phyloP scores from a whole-genome alignment of 768 basidiomycete genomes.

The Lanmaoa pseudosensibilis region DNA sequence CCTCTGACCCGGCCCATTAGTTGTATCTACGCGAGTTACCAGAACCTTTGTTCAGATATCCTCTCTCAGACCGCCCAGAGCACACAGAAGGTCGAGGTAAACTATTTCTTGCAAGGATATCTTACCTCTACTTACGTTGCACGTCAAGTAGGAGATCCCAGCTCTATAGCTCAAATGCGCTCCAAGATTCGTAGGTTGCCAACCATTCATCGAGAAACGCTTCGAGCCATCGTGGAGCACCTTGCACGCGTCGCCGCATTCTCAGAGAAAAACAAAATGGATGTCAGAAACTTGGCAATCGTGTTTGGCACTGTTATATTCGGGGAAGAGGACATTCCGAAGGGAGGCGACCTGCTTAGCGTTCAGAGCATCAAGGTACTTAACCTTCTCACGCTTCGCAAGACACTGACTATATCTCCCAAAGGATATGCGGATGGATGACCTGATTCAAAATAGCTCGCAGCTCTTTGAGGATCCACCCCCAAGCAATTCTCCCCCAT shows the following conservation, averaged over 20 bases:
- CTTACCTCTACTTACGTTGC: not conserved
- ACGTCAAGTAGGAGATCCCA: conserved; percentile 62
- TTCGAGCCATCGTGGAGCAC: conserved; percentile 81
- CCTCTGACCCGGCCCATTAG: conserved; percentile 35
- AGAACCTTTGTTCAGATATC: conserved; percentile 84
- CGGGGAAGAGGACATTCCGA: conserved; percentile 87
- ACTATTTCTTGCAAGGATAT: conserved; percentile 5
- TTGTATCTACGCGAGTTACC: conserved; percentile 84
- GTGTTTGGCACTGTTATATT: conserved; percentile 88
- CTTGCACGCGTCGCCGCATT: conserved; percentile 67
- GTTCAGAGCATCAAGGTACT: conserved; percentile 75
- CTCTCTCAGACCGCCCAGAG: conserved; percentile 77
- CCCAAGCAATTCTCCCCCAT: conserved; percentile 57
- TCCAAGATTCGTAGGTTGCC: conserved; percentile 85
- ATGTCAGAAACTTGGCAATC: conserved; percentile 87
- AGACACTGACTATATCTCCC: conserved; percentile 1
- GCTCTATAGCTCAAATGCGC: conserved; percentile 72
- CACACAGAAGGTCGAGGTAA: conserved; percentile 76
- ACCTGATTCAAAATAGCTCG: conserved; percentile 70
- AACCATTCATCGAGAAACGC: conserved; percentile 78
- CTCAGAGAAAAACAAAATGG: conserved; percentile 88
- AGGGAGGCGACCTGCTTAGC: conserved; percentile 70
- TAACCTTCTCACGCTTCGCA: conserved; percentile 34
- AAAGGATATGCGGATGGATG: conserved; percentile 78
- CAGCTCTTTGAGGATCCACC: conserved; percentile 64